Base-by-base conservation (phyloP, 202 grass and related monocot genomes). In the Bolboschoenoplectus hybrid region DNA sequence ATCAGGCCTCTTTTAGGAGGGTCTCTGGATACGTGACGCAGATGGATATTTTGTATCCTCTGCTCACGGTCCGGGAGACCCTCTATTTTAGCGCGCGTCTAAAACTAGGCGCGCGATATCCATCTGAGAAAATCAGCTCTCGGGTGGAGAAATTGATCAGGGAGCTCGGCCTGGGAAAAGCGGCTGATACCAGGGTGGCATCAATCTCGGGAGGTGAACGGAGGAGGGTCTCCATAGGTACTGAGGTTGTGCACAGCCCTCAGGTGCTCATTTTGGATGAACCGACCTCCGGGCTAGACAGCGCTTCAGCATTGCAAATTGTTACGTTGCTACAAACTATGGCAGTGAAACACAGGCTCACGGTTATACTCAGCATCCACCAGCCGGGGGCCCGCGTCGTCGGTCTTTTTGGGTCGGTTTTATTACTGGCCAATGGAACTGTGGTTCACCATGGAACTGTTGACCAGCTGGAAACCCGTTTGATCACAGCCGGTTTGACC, bases 261-360 rank as follows among this genome's bases (percentile, higher is more conserved):
- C 47, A 77, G 43, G 91, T 95, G 49, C 81, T 97, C 3, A 92
- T 97, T 76, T 90, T 97, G 3, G 95, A 97, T 85, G 92, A 97
- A 83, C 95, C 95, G 17, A 97, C 95, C 13, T 97, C 95, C 2
- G 95, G 95, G 8, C 95, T 97, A 17, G 95, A 97, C 87, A 98
- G 96, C 80, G 88, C 93, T 1, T 98, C 96, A 0, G 93, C 96
- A 12, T 87, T 92, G 41, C 96, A 98, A 76, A 95, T 98, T 81
- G 91, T 98, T 0, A 81, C 85, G 13, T 87, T 90, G 49, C 90
- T 98, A 9, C 87, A 84, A 1, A 72, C 77, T 34, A 98, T 95
- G 96, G 96, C 96, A 0, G 82, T 89, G 82, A 55, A 83, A 57
- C 91, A 86, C 20, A 52, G 90, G 5, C 63, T 90, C 13, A 98